These are phyloP conservation scores for Globisporangium lucens DNA, from an alignment of 352 stramenopile species.

Conservation along the genomic window DNA sequence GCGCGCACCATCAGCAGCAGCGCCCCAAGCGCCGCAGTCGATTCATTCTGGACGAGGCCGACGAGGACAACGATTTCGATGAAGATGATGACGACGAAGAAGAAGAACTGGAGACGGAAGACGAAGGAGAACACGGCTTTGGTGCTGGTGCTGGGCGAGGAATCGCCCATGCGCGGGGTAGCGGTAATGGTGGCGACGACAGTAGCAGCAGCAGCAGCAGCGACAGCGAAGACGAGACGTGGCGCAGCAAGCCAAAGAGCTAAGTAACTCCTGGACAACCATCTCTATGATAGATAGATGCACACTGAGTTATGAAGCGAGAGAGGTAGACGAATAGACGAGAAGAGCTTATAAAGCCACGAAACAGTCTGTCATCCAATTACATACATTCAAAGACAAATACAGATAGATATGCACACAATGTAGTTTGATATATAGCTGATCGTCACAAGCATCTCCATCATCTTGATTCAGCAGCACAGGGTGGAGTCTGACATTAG, in stretches of 20 bases:
- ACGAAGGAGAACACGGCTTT: conserved; percentile 20
- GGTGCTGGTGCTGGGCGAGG: background rate
- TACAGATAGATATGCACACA: background rate
- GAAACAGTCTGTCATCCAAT: background rate
- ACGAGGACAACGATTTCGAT: conserved; percentile 28
- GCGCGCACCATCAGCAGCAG: conserved; percentile 20
- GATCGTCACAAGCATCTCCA: background rate
- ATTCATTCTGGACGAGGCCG: conserved; percentile 81
- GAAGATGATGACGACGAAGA: conserved; percentile 41
- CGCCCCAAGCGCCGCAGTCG: conserved; percentile 31
- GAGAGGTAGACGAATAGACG: background rate
- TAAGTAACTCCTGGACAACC: background rate
- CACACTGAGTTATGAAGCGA: background rate
- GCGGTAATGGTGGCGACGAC: background rate
- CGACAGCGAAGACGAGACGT: conserved; percentile 17
- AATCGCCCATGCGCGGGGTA: background rate
- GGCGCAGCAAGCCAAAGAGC: conserved; percentile 21
- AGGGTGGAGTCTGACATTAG: conserved; percentile 22
- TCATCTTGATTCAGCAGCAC: background rate
- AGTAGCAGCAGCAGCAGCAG: conserved; percentile 12
- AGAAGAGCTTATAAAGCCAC: background rate
- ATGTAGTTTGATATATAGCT: background rate
- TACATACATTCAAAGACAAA: background rate
- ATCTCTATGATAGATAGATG: background rate
- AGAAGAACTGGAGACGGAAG: conserved; percentile 16